A percentile compares a stretch with the other conserved stretches of the same genome.
phyloP scores from a whole-genome alignment of 164 flowering plant species.

The Buxus sempervirens region DNA sequence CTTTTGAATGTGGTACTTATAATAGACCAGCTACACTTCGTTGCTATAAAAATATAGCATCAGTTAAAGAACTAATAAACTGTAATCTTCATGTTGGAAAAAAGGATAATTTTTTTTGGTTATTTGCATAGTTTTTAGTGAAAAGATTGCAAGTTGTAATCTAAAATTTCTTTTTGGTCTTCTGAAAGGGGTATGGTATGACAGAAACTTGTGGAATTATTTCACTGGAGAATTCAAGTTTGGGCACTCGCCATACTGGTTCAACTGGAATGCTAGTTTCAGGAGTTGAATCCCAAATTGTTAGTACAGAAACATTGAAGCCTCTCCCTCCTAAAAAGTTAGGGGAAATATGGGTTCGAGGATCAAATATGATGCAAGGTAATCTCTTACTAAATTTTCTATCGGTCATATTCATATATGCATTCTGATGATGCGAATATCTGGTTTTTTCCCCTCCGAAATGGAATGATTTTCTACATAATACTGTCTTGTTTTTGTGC shows the following conservation, averaged over 20 bases:
- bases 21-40: too few species aligned
- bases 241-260: slow-evolving; percentile 52
- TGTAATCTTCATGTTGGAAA: too few species aligned
- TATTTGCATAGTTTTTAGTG: background rate
- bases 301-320: slow-evolving; percentile 58
- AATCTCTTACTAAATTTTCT: background rate
- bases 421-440: too few species aligned
- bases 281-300: slow-evolving; percentile 73
- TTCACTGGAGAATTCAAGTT: slow-evolving; percentile 42
- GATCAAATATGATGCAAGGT: slow-evolving; percentile 73
- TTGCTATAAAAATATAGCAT: too few species aligned
- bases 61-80: too few species aligned
- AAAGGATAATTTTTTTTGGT: too few species aligned
- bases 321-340: slow-evolving; percentile 71
- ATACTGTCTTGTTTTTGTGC: too few species aligned
- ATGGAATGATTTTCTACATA: too few species aligned
- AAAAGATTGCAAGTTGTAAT: background rate
- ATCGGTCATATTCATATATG: too few species aligned
- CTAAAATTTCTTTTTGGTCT: slow-evolving; percentile 1
- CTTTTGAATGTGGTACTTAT: too few species aligned
- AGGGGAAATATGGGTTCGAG: slow-evolving; percentile 73
- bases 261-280: slow-evolving; percentile 68
- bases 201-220: slow-evolving; percentile 85
- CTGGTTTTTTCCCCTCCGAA: too few species aligned
- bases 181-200: slow-evolving; percentile 89